These are phyloP conservation scores for Solanum hybrid DNA, from an alignment of 305 asterid species.

Conservation along the genomic window DNA sequence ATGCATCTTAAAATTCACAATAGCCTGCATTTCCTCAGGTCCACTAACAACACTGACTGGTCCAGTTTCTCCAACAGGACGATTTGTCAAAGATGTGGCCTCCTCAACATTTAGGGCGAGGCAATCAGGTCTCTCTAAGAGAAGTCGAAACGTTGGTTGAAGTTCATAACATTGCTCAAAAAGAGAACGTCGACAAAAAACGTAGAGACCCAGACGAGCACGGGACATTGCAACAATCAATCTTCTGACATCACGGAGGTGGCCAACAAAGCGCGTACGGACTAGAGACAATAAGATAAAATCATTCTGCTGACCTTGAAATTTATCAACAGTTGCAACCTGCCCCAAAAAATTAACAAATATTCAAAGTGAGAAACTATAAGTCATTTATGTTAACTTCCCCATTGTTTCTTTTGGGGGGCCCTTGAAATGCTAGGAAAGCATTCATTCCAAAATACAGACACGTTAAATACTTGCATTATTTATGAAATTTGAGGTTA, in stretches of 20 bases:
- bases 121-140: slow-evolving; percentile 72
- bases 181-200: slow-evolving; percentile 83
- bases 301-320: slow-evolving; percentile 98
- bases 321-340: slow-evolving; percentile 95
- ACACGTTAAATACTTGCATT: neutral
- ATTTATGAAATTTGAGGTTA: neutral
- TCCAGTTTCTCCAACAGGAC: slow-evolving; percentile 69
- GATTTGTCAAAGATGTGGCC: slow-evolving; percentile 51
- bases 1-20: slow-evolving; percentile 72
- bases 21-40: slow-evolving; percentile 67
- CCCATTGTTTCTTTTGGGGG: neutral
- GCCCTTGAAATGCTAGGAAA: neutral
- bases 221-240: slow-evolving; percentile 99
- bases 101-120: slow-evolving; percentile 71
- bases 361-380: neutral
- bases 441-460: neutral
- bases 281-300: slow-evolving; percentile 79
- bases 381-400: neutral
- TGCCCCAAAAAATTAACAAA: slow-evolving; percentile 13
- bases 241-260: slow-evolving; percentile 96
- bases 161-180: slow-evolving; percentile 95
- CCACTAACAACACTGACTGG: slow-evolving; percentile 48
- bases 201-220: slow-evolving; percentile 92
- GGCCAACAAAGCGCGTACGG: slow-evolving; percentile 95
- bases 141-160: slow-evolving; percentile 84